Base-by-base conservation (phyloP, 345 rosid genomes). In the Boechera retrofracta region DNA sequence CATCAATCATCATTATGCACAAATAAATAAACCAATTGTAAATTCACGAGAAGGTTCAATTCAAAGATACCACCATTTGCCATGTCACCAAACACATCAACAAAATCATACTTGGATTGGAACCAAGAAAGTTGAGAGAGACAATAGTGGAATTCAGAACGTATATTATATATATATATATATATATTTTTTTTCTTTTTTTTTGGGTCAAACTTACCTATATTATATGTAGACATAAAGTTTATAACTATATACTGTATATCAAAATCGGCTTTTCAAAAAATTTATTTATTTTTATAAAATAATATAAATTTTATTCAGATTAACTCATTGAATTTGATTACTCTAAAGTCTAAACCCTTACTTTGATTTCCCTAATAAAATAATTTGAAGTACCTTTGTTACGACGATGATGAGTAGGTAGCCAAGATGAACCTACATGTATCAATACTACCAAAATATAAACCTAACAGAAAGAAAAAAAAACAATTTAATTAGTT, bases 351-450 rank as follows among this genome's bases (percentile, higher is more conserved):
- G 29, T 28, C 29, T 28, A 28, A 28, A 31, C 57, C 24, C 24
- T 31, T 32, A 56, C 61, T 56, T 56, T 58, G 63, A 4, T 35
- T 33, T n/a, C 3, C 35, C 8, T 2, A 59, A 35, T 59, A 16
- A 59, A 6, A 10, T 38, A 36, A 38, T 2, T 36, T 38, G 65
- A 15, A 57, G 12, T 36, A 55, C 32, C 53, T 75, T 45, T 58
- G 26, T 18, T 53, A 33, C n/a, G 55, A 15, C 3, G 39, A 64
- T 55, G 39, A 57, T 12, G n/a, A 44, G 77, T 77, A 64, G 81
- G 77, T 78, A 57, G 73, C 77, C 81, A 72, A 78, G 48, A 72
- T 39, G 48, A 77, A 77, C 72, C 81, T 63, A 77, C 61, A 71
- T 71, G 61, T 71, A 71, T 64, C 77, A 57, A 32, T 31, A 64